phyloP scores from a whole-genome alignment of 1,284 basidiomycete genomes.

The Coniophora puteana region DNA sequence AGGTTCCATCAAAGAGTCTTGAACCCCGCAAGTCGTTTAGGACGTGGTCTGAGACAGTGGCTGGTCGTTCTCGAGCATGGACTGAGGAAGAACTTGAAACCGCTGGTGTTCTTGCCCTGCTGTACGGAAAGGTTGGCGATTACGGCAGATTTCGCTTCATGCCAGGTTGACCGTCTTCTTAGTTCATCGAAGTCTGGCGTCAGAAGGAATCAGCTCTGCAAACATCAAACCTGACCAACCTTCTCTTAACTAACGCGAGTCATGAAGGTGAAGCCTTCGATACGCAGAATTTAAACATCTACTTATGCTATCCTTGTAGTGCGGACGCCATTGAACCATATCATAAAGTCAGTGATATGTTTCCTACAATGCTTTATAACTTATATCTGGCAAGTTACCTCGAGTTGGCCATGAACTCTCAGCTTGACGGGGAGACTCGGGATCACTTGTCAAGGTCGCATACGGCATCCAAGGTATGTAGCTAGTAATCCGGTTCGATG shows the following conservation, averaged over 20 bases:
- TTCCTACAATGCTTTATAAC: not conserved
- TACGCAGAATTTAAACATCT: not conserved
- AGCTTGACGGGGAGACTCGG: conserved; percentile 74
- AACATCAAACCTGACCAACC: conserved; percentile 75
- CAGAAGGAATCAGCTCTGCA: conserved; percentile 80
- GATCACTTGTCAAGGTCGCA: conserved; percentile 80
- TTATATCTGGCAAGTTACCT: conserved; percentile 54
- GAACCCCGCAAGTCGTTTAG: conserved; percentile 83
- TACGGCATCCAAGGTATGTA: conserved; percentile 72
- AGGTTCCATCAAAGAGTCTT: conserved; percentile 41
- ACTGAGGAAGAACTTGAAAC: conserved; percentile 88
- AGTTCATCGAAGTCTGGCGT: conserved; percentile 89
- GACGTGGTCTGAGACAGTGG: conserved; percentile 77
- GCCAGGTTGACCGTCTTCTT: not conserved
- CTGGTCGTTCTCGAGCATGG: conserved; percentile 74
- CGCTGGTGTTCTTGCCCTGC: conserved; percentile 79
- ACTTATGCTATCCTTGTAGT: conserved; percentile 35
- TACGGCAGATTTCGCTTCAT: not conserved
- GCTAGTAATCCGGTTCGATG: conserved; percentile 7
- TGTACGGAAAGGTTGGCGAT: conserved; percentile 65
- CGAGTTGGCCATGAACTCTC: conserved; percentile 82
- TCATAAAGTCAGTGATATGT: conserved; percentile 52
- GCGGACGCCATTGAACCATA: conserved; percentile 73
- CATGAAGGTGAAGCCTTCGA: conserved; percentile 62
- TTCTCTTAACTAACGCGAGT: conserved; percentile 84